phyloP scores from a whole-genome alignment of 1,139 yeast species.

The Suhomyces kunorum region DNA sequence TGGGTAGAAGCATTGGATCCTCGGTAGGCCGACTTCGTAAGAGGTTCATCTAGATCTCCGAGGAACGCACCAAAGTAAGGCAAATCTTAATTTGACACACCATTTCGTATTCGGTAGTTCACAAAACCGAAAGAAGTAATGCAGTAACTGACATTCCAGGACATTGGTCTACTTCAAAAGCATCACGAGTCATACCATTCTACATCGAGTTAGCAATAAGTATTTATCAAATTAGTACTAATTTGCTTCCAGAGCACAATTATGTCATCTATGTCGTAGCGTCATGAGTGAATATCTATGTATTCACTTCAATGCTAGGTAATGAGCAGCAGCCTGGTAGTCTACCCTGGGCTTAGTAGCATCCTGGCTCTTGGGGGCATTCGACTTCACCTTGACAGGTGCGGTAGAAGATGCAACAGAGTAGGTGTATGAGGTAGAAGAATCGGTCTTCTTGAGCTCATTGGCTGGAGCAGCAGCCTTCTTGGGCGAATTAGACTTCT shows the following conservation, averaged over 20 bases:
- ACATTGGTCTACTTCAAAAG: no score
- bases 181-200: no score
- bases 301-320: conserved; percentile 5
- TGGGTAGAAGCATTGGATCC: no score
- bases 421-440: conserved; percentile 5
- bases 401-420: conserved; percentile 5
- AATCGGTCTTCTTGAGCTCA: conserved; percentile 4
- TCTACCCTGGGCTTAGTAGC: conserved; percentile 2
- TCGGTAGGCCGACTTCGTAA: no score
- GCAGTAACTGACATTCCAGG: no score
- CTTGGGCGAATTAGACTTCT: conserved; percentile 2
- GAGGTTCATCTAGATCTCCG: no score
- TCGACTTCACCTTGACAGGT: background rate
- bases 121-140: no score
- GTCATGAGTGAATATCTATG: background rate
- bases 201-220: no score
- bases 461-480: no score
- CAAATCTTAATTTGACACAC: no score
- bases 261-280: background rate
- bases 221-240: background rate
- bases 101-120: no score
- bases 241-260: background rate
- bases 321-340: conserved; percentile 5
- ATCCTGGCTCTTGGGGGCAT: background rate
- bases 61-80: no score